Percentiles rank a stretch among this genome's conserved stretches.
Conservation (phyloP, 106 monocot genomes). For the Vanilla planifolia region DNA sequence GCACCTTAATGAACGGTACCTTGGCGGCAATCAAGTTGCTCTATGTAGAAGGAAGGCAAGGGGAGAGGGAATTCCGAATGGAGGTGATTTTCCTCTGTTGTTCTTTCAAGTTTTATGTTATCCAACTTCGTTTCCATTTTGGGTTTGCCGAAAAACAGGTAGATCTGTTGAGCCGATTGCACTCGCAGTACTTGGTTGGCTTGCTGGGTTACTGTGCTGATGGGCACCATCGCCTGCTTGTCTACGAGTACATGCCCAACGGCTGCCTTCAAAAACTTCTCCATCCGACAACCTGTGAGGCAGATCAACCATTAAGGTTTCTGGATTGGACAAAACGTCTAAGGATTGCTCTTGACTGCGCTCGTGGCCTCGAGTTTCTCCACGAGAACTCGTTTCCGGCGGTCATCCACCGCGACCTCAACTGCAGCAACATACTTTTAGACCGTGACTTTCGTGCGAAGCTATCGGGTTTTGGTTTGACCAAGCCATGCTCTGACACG, state of each 20-base stretch:
- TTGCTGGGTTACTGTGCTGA: constrained; percentile 60
- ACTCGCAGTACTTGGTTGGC: constrained; percentile 39
- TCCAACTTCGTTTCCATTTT: neutral
- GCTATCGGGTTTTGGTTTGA: constrained; percentile 87
- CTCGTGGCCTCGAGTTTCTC: constrained; percentile 82
- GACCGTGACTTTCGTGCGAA: constrained; percentile 80
- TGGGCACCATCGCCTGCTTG: constrained; percentile 58
- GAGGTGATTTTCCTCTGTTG: constrained; percentile 28
- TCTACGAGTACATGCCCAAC: constrained; percentile 89
- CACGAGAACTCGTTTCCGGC: constrained; percentile 71
- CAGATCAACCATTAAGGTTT: constrained; percentile 6
- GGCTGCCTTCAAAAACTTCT: constrained; percentile 72
- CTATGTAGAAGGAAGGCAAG: constrained; percentile 50
- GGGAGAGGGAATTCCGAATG: constrained; percentile 65
- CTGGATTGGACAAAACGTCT: constrained; percentile 66
- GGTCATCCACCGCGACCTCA: constrained; percentile 89
- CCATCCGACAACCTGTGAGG: constrained; percentile 19
- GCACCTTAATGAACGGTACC: constrained; percentile 47
- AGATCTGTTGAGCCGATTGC: constrained; percentile 42
- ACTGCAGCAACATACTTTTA: constrained; percentile 72
- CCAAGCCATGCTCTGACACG: constrained; percentile 81
- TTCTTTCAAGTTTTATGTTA: neutral
- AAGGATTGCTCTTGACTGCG: constrained; percentile 83
- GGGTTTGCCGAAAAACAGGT: constrained; percentile 23
- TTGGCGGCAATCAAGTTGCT: constrained; percentile 71